Base-by-base conservation (phyloP, 306 rosid genomes). In the Abrus precatorius region DNA sequence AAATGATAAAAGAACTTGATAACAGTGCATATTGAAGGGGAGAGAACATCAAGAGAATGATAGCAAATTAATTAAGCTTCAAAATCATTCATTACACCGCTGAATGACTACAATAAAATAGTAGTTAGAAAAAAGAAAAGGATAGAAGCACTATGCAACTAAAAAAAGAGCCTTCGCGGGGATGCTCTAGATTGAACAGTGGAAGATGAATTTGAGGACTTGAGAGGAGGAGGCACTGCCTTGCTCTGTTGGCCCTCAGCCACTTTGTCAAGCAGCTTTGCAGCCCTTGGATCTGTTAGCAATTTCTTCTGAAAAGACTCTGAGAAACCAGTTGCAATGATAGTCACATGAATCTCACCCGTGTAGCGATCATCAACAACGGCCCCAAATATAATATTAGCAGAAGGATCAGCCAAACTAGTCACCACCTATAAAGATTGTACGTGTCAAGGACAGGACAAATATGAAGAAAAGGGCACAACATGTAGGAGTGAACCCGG, bases 351-450 rank as follows among this genome's bases (percentile, higher is more conserved):
- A 78, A 96, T 88, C 87, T 96, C 99, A 14, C 99, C 99, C 6
- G 83, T 89, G 82, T 93, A 93, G 63, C 97, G 96, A 73, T 96
- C 99, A 84, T 96, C 99, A 65, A 96, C 99, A 29, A 93, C 98
- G 45, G 99, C 99, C 36, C 99, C 99, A 77, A 96, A 96, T 82
- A 96, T 96, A 29, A 96, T 96, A 85, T 96, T 96, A 9, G 99
- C 99, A 9, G 99, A 92, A 85, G 99, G 99, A 87, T 96, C 99
- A 0, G 99, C 99, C 90, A 96, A 89, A 87, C 99, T 96, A 11
- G 98, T 93, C 77, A 96, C 99, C 67, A 96, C 98, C 99, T 96
- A 54, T 57, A 72, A 38, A 69, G 82, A 5, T 28, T 33, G 74
- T 13, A 38, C 9, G 11, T 5, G 55, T 76, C 76, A 27, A 83